Percentiles rank a stretch among this genome's conserved stretches.
phyloP scores from a whole-genome alignment of 768 basidiomycete genomes.

The Boletellus ananiceps region DNA sequence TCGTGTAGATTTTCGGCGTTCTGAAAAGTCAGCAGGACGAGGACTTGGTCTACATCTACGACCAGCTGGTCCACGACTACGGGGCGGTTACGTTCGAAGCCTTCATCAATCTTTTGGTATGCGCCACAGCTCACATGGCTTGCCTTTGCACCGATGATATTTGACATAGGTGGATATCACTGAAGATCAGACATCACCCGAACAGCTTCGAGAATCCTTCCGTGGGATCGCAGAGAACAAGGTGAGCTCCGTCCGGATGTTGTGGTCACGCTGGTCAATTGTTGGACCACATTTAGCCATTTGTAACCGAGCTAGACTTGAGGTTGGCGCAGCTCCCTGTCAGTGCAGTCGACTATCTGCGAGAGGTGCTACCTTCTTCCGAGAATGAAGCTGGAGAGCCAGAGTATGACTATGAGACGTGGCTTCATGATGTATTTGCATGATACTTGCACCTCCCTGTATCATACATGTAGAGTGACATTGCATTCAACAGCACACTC shows the following conservation, averaged over 20 bases:
- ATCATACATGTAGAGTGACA: neutral
- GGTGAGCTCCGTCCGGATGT: constrained; percentile 38
- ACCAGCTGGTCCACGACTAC: constrained; percentile 72
- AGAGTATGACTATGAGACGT: constrained; percentile 78
- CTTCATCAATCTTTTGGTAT: constrained; percentile 88
- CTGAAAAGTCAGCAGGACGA: constrained; percentile 53
- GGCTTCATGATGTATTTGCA: constrained; percentile 76
- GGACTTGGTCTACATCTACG: constrained; percentile 80
- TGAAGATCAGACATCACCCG: constrained; percentile 91
- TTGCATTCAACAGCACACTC: neutral
- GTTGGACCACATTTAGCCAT: constrained; percentile 51
- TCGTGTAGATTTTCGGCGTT: neutral
- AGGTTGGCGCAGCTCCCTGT: constrained; percentile 76
- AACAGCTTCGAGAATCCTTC: constrained; percentile 92
- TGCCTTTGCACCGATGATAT: neutral
- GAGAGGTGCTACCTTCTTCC: constrained; percentile 69
- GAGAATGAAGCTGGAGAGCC: constrained; percentile 53
- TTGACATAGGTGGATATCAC: constrained; percentile 79
- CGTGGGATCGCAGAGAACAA: constrained; percentile 87
- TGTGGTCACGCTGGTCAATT: neutral
- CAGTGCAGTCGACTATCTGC: constrained; percentile 73
- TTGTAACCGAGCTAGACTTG: constrained; percentile 91
- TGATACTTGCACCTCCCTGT: constrained; percentile 26
- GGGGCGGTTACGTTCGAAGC: constrained; percentile 91
- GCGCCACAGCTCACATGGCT: constrained; percentile 9